Conservation (phyloP, 768 basidiomycete genomes). For the Dioszegia hungarica region DNA sequence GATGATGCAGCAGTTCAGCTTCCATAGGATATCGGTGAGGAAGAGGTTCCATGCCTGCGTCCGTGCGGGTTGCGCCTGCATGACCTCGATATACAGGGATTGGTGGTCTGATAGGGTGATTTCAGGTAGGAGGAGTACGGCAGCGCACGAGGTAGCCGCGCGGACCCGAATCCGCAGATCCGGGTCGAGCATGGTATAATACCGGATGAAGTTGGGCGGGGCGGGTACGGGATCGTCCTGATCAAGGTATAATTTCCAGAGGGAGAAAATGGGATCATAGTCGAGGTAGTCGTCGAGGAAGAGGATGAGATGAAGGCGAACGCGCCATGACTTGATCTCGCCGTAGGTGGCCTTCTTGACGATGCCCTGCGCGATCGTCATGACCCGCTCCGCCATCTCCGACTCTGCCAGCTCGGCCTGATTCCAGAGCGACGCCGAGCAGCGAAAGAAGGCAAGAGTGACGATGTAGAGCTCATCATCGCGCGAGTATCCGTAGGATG, state of each 20-base stretch:
- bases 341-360: conserved; percentile 51
- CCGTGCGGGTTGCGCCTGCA: conserved; percentile 20
- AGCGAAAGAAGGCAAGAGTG: conserved; percentile 60
- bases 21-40: conserved; percentile 69
- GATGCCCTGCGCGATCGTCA: conserved; percentile 35
- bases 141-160: conserved; percentile 58
- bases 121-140: conserved; percentile 62
- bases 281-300: conserved; percentile 66
- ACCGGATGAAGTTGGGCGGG: conserved; percentile 55
- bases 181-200: conserved; percentile 56
- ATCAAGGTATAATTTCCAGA: conserved; percentile 51
- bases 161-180: conserved; percentile 84
- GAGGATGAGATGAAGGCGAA: conserved; percentile 57
- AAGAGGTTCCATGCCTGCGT: conserved; percentile 62
- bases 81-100: conserved; percentile 48
- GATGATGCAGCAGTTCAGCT: conserved; percentile 79
- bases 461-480: conserved; percentile 58
- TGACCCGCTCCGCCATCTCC: conserved; percentile 48
- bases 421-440: conserved; percentile 60
- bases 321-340: conserved; percentile 60
- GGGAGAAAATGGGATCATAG: conserved; percentile 56
- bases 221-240: conserved; percentile 10
- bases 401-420: conserved; percentile 47
- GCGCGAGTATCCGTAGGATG: conserved; percentile 57
- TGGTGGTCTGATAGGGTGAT: conserved; percentile 67